Evolutionary conservation across 139 green algal species (phyloP), one percentile per base, ranked within the genome.

Genomic region (Bryopsis sp.): DNA sequence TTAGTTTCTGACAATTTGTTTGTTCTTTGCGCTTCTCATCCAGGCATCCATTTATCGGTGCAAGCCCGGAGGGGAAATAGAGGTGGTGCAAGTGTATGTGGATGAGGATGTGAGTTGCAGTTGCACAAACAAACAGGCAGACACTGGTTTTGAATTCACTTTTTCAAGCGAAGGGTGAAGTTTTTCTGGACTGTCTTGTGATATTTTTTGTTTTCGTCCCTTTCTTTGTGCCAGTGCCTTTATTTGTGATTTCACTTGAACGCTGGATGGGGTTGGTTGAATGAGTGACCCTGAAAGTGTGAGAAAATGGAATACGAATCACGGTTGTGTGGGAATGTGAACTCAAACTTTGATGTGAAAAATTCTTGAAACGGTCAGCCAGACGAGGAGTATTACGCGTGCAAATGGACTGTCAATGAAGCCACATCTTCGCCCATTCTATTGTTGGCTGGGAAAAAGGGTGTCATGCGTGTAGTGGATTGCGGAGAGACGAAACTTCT

Each of bases 31-130:
- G n/a, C n/a, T n/a, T n/a, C n/a, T n/a, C 15, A 11, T 26, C 11
- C 79, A 92, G 85, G 85, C 77, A 2, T 85, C 78, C 2, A 67
- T 92, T 2, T 90, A 92, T 64, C 66, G 72, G 5, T 84, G 83
- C 64, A 47, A 69, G 7, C 57, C 79, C 1, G 57, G 60, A 0
- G 78, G 84, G 1, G 48, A 57, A 7, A 68, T 93, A 1, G 50
- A 86, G 26, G 36, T 79, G 35, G 22, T 92, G 39, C 84, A 89
- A 39, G 73, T 70, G 2, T 91, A 85, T 39, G 37, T 74, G 35
- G 86, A 93, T 58, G 67, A 70, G 6, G 66, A 89, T 57, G 81
- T 86, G 48, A 80, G 78, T 76, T 5, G 11, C 43, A 54, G 19
- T 54, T 54, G 43, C 11, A 26, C 43, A 54, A 26, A 19, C 15